These are phyloP conservation scores for Phlebopus sp. DNA, from an alignment of 1,284 basidiomycete genomes.

Conservation along the genomic window DNA sequence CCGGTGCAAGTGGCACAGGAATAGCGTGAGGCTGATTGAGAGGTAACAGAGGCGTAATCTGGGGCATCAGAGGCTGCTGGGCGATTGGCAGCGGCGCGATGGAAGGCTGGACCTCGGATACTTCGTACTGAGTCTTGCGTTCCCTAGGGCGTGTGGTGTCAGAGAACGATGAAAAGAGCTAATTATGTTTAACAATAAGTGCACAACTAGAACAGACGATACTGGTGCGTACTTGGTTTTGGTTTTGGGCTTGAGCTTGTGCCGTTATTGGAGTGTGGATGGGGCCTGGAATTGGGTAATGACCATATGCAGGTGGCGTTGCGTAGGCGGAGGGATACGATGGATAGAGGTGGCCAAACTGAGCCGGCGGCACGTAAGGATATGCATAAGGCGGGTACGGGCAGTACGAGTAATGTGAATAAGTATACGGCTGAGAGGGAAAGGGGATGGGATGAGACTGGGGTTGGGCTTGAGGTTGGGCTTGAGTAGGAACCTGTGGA, in stretches of 20 bases:
- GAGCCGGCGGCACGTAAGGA: constrained; percentile 5
- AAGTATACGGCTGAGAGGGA: constrained; percentile 14
- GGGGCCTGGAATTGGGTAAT: not conserved
- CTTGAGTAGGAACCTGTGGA: constrained; percentile 15
- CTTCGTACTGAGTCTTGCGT: not conserved
- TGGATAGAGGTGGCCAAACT: constrained; percentile 1
- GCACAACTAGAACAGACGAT: not conserved
- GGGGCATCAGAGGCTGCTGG: constrained; percentile 1
- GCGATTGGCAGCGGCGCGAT: not conserved
- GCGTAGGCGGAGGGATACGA: not conserved
- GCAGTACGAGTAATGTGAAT: constrained; percentile 3
- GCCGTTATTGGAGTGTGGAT: not conserved
- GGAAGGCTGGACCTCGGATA: not conserved
- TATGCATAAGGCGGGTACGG: constrained; percentile 10
- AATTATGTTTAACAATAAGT: not conserved
- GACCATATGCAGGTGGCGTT: not conserved
- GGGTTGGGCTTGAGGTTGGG: too few species aligned
- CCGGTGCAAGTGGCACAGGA: not conserved
- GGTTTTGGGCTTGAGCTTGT: not conserved
- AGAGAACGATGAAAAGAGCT: not conserved
- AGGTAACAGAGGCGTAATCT: not conserved
- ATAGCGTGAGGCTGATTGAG: not conserved
- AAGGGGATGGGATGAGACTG: constrained; percentile 8
- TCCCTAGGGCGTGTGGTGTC: not conserved
- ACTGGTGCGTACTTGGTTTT: not conserved